Conservation (phyloP, 192 early-diverging fungal genomes). For the Coemansia reversa region DNA sequence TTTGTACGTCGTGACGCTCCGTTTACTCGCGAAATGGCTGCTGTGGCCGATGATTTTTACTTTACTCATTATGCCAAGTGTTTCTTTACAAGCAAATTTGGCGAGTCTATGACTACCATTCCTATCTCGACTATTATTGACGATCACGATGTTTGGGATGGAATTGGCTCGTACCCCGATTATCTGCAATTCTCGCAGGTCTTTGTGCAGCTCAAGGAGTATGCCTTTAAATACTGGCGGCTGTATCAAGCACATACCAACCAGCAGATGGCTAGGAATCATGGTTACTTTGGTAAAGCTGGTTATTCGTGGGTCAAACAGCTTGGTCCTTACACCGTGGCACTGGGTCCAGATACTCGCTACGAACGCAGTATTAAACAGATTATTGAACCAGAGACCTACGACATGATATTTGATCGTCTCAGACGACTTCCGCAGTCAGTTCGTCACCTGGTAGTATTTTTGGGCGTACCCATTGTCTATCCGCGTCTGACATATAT, state of each 20-base stretch:
- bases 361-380: constrained; percentile 66
- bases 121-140: constrained; percentile 79
- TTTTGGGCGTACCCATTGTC: constrained; percentile 72
- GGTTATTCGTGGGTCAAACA: constrained; percentile 66
- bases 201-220: constrained; percentile 71
- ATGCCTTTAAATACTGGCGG: constrained; percentile 74
- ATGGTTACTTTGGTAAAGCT: constrained; percentile 58
- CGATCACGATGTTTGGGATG: constrained; percentile 88
- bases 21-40: constrained; percentile 61
- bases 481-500: constrained; percentile 71
- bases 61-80: constrained; percentile 67
- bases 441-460: constrained; percentile 67
- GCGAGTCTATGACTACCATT: constrained; percentile 71
- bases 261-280: constrained; percentile 53
- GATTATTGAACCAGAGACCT: constrained; percentile 61
- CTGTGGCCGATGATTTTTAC: constrained; percentile 63
- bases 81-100: constrained; percentile 60
- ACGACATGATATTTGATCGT: constrained; percentile 59
- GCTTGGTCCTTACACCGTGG: constrained; percentile 63
- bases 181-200: constrained; percentile 67
- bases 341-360: constrained; percentile 71
- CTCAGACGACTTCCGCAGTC: constrained; percentile 49
- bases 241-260: constrained; percentile 85
- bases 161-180: constrained; percentile 80
- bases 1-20: constrained; percentile 50